Conservation (phyloP, 78 protist species). For the Dictyostelium capitatum region DNA sequence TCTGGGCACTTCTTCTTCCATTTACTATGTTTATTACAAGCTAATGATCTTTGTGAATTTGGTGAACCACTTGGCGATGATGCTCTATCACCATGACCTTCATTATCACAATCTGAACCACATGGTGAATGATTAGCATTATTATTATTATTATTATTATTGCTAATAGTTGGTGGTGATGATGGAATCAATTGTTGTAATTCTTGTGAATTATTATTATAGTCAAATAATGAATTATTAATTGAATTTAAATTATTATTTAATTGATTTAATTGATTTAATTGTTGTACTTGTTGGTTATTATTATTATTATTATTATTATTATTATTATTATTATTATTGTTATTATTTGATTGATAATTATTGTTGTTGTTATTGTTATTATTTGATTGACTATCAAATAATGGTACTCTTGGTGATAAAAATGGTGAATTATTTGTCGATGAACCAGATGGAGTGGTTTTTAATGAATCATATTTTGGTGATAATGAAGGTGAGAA, state of each 20-base stretch:
- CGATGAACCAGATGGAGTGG: conserved; percentile 71
- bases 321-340: conserved; percentile 1
- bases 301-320: background rate
- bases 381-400: background rate
- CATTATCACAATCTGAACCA: background rate
- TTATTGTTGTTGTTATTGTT: background rate
- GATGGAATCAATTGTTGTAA: background rate
- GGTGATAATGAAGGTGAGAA: conserved; percentile 34
- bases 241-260: conserved; percentile 5
- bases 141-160: background rate
- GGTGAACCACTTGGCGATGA: conserved; percentile 34
- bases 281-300: conserved; percentile 5
- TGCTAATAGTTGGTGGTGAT: conserved; percentile 12
- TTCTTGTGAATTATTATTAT: background rate
- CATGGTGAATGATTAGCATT: background rate
- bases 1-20: conserved; percentile 78
- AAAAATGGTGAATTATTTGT: conserved; percentile 44
- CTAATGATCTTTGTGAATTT: conserved; percentile 34
- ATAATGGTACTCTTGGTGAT: conserved; percentile 42
- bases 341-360: background rate
- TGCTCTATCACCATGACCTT: background rate
- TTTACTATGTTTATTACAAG: conserved; percentile 54
- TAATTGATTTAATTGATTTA: conserved; percentile 20
- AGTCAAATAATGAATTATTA: background rate
- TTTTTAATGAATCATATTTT: conserved; percentile 25